Evolutionary conservation across 768 basidiomycete species (phyloP).

Genomic region (Russula sp.): DNA sequence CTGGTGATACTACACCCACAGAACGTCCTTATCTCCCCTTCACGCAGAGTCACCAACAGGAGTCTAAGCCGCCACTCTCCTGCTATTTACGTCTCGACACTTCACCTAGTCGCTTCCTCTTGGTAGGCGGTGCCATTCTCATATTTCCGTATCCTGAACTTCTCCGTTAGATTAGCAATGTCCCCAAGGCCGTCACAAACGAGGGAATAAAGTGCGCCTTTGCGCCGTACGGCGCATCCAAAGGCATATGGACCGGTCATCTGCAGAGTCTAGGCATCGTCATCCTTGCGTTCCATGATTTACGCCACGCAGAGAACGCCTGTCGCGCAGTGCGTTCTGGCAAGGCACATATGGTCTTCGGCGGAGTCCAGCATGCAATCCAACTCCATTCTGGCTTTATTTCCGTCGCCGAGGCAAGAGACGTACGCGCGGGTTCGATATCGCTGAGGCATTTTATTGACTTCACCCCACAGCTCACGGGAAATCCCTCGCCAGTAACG

Average conservation of each 20-base stretch:
- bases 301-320: slow-evolving; percentile 27
- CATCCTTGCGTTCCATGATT: slow-evolving; percentile 30
- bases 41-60: slow-evolving; percentile 7
- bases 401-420: slow-evolving; percentile 28
- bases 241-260: slow-evolving; percentile 30
- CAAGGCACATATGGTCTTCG: slow-evolving; percentile 18
- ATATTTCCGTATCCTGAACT: slow-evolving; percentile 1
- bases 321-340: slow-evolving; percentile 24
- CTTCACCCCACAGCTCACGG: slow-evolving; percentile 21
- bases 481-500: slow-evolving; percentile 27
- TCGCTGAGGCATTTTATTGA: background rate
- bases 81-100: slow-evolving; percentile 10
- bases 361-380: slow-evolving; percentile 17
- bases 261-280: slow-evolving; percentile 25
- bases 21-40: slow-evolving; percentile 15
- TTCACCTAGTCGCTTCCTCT: slow-evolving; percentile 35
- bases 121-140: slow-evolving; percentile 26
- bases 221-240: slow-evolving; percentile 24
- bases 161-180: slow-evolving; percentile 28
- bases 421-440: slow-evolving; percentile 22
- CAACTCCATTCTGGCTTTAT: slow-evolving; percentile 28
- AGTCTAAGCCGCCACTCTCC: slow-evolving; percentile 1
- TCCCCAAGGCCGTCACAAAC: slow-evolving; percentile 13
- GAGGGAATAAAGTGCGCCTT: slow-evolving; percentile 28
- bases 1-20: slow-evolving; percentile 19